Base-by-base conservation (phyloP, 2,329 filamentous ascomycete species). In the Ophiostoma sp. region DNA sequence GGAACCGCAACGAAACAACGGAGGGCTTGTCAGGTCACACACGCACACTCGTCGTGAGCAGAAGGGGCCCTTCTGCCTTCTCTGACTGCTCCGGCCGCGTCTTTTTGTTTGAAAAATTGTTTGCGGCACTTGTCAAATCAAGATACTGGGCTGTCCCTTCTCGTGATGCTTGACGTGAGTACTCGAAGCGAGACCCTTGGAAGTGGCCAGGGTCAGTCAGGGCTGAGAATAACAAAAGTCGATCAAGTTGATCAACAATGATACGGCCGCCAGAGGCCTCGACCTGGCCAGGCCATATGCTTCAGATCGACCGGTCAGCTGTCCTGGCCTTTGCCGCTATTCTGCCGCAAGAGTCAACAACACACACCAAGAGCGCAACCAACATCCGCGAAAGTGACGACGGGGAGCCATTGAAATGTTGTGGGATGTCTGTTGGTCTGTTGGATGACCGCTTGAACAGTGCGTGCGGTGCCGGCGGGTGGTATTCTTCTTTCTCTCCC, bases 1-100 rank as follows among this genome's bases (percentile, higher is more conserved):
- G 69, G 69, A 61, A 61, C 69, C n/a, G 11, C 31, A 39, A 48
- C 45, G 66, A 61, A 45, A 55, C 69, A 28, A 15, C 25, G 52
- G 25, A 45, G 52, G 6, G 15, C 19, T 48, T 39, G 31, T 71
- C 69, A 52, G 52, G 69, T 70, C 69, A 63, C 69, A 71, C 57
- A 64, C 57, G 57, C 36, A 48, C 55, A 22, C 25, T 48, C 25
- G 12, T 63, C 28, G 19, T 39, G 33, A 25, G 55, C 28, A 36
- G 33, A 64, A 15, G 36, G 25, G 33, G 3, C 19, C n/a, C n/a
- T n/a, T n/a, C n/a, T n/a, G n/a, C n/a, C 33, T 19, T 25, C n/a
- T 25, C 33, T 42, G 59, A 22, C 59, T 42, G 19, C 33, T 22
- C 33, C 19, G 28, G 55, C 28, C 55, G 15, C 31, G 25, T 59